Conservation (phyloP, 257 asterid genomes). For the Solanum corneliomulleri region DNA sequence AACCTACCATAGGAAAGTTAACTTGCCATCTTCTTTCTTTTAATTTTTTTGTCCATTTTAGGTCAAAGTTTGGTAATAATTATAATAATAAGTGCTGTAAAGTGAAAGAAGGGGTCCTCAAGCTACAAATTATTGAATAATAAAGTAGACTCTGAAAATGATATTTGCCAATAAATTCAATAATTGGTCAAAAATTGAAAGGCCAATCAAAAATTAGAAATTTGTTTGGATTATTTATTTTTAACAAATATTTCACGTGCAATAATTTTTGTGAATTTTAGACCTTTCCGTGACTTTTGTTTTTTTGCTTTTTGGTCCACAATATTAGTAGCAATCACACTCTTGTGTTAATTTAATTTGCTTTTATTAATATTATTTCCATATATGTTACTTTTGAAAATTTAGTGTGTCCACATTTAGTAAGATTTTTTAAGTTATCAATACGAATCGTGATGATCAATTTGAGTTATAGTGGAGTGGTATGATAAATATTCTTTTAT, state of each 20-base stretch:
- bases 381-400: neutral
- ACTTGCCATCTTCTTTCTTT: neutral
- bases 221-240: neutral
- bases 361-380: neutral
- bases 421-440: neutral
- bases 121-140: neutral
- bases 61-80: neutral
- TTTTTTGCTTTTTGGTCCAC: neutral
- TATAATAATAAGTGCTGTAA: neutral
- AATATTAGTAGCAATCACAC: neutral
- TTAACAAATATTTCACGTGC: neutral
- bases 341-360: neutral
- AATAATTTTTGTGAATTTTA: neutral
- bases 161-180: neutral
- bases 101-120: neutral
- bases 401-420: neutral
- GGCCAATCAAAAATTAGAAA: neutral
- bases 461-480: fast-evolving
- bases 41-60: neutral
- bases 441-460: neutral
- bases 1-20: neutral
- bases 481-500: fast-evolving
- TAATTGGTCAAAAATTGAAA: neutral
- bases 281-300: neutral
- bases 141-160: neutral